Evolutionary conservation across 2,329 filamentous ascomycete species (phyloP), one percentile per base, ranked within the genome.

Genomic region (Aotearoamyces nothofagi): DNA sequence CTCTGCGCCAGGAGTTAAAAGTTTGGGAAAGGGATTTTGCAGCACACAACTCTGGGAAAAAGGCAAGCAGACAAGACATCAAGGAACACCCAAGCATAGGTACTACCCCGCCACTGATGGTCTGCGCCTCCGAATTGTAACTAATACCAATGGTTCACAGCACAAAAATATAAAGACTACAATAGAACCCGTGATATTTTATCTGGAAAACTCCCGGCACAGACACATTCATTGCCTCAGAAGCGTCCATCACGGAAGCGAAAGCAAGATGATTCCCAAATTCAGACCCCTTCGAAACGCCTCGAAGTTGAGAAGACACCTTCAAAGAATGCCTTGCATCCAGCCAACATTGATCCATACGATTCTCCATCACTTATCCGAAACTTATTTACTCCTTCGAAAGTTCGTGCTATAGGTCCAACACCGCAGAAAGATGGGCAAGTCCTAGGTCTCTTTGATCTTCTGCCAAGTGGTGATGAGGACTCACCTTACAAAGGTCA

Each of bases 371-470:
- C 63, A 2, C 56, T 63, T 24, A 58, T 63, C 20, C 59, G 69
- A 16, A 69, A 63, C 33, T 56, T 76, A 5, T 77, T 76, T 44
- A 71, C 67, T 32, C 67, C 71, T 2, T 53, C 53, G 0, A 58
- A 63, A 8, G 67, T 69, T 3, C 71, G 67, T 4, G 66, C 63
- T 1, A 66, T 90, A 35, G 79, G 78, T 3, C 81, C 81, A 2
- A 90, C 81, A 9, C 81, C 81, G 3, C 81, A 87, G 44, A 71
- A 73, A 36, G 78, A 87, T 47, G 81, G 81, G 15, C 69, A 69
- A 12, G 74, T 84, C 1, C 60, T 90, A 3, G 79, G 81, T 4
- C 55, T 90, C 11, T 90, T 90, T 46, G 81, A 87, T 45, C 54
- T 78, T 8, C 55, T 83, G 5, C 55, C 59, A 15, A 60, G 66